Evolutionary conservation across 1,284 basidiomycete genomes (phyloP).

Genomic region (Cutaneotrichosporon cavernicola): DNA sequence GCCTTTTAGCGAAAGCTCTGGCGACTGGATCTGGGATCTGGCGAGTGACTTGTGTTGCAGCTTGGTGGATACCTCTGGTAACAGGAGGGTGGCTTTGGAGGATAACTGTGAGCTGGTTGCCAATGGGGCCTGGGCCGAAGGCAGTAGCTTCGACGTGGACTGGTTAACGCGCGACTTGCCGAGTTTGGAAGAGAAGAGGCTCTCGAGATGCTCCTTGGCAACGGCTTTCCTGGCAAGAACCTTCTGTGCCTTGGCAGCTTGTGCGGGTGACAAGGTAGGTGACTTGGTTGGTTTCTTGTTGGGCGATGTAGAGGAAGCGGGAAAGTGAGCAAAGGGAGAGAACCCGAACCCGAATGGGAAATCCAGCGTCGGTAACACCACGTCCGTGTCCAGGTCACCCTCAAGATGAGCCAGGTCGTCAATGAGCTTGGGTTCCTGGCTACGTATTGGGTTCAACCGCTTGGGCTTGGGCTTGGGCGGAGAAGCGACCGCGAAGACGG

Average conservation of each 20-base stretch:
- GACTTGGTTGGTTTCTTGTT: neutral
- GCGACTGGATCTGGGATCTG: neutral
- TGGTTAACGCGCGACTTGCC: neutral
- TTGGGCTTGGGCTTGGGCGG: conserved; percentile 10
- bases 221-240: neutral
- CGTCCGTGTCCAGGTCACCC: neutral
- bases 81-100: neutral
- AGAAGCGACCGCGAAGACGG: conserved; percentile 19
- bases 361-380: conserved; percentile 14
- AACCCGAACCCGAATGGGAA: conserved; percentile 6
- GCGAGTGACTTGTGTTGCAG: neutral
- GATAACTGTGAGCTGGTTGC: neutral
- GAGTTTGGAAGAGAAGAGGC: conserved; percentile 5
- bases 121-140: neutral
- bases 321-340: neutral
- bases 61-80: neutral
- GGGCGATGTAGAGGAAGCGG: neutral
- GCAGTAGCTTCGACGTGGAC: neutral
- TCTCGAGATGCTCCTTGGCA: conserved; percentile 6
- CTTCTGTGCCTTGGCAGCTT: neutral
- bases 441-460: conserved; percentile 2
- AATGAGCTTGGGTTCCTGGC: neutral
- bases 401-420: neutral
- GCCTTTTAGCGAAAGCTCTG: neutral
- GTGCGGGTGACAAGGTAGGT: neutral